Evolutionary conservation across 306 rosid genomes (phyloP), one percentile per base, ranked within the genome.

Genomic region (Medicago ruthenica): DNA sequence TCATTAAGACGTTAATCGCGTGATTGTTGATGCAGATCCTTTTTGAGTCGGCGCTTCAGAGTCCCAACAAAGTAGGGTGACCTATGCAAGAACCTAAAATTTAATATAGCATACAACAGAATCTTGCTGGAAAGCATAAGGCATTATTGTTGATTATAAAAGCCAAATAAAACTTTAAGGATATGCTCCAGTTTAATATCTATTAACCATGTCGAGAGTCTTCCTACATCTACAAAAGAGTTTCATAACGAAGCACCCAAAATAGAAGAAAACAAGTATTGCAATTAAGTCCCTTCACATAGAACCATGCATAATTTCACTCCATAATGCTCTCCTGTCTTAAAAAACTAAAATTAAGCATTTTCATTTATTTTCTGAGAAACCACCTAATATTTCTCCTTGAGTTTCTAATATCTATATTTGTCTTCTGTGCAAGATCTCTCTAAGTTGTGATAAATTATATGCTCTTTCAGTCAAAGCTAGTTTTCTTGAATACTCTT

Each of bases 21-120:
- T 97, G 74, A 92, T 89, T 41, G 96, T 92, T 78, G 96, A 85
- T 36, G 87, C 90, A 39, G 93, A 86, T 42, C 87, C 86, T 76
- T 83, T 88, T 50, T 78, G 86, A 39, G 86, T 85, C 57, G 92
- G 73, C 74, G 82, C 87, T 55, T 89, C 97, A 10, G 83, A 71
- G 77, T 81, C 88, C 74, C 87, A 90, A 83, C 96, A 95, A 47
- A 95, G 97, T 78, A 95, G 97, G 37, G 98, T 95, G 79, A 90
- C 86, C 97, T 92, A 45, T 67, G 75, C 53, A 74, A 60, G 67
- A 69, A 60, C 73, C 42, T 67, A 71, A n/a, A 41, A 83, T 2
- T 81, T 39, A 87, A 63, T 42, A 76, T 65, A 72, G 70, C 63
- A 80, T 53, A 72, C 18, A 67, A 73, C 69, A 63, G 12, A 60